These are phyloP conservation scores for Cyclostephanos invisitatus DNA, from an alignment of 108 stramenopile genomes.

Conservation along the genomic window DNA sequence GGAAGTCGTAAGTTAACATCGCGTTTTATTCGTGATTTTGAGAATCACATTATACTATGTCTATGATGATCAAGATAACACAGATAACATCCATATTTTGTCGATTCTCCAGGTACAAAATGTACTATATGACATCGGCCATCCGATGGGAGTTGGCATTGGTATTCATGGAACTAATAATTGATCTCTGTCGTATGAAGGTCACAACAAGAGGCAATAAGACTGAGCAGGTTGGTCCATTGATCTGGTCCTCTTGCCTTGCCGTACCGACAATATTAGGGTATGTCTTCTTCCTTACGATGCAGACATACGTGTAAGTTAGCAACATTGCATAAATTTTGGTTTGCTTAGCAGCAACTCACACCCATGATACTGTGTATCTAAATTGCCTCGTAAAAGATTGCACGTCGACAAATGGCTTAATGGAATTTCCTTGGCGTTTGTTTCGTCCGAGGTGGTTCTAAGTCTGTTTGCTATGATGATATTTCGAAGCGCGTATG, in stretches of 20 bases:
- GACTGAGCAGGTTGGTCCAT: slow-evolving; percentile 60
- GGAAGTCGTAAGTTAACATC: slow-evolving; percentile 47
- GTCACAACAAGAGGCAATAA: slow-evolving; percentile 71
- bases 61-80: background rate
- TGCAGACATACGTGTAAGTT: slow-evolving; percentile 66
- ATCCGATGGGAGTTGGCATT: slow-evolving; percentile 52
- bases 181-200: slow-evolving; percentile 52
- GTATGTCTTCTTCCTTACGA: slow-evolving; percentile 57
- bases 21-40: background rate
- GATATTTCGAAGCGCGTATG: slow-evolving; percentile 9
- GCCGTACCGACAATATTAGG: slow-evolving; percentile 51
- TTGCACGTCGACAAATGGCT: slow-evolving; percentile 59
- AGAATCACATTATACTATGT: slow-evolving; percentile 3
- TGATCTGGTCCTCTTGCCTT: slow-evolving; percentile 56
- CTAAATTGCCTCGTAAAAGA: background rate
- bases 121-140: slow-evolving; percentile 33
- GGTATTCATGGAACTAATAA: slow-evolving; percentile 50
- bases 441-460: slow-evolving; percentile 40
- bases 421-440: slow-evolving; percentile 50
- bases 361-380: background rate
- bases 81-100: background rate
- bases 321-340: background rate
- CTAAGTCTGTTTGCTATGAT: slow-evolving; percentile 25
- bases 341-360: background rate
- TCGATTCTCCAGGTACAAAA: slow-evolving; percentile 21